phyloP scores from a whole-genome alignment of 2,329 filamentous ascomycete genomes.

The Arthrinium phaeospermum region DNA sequence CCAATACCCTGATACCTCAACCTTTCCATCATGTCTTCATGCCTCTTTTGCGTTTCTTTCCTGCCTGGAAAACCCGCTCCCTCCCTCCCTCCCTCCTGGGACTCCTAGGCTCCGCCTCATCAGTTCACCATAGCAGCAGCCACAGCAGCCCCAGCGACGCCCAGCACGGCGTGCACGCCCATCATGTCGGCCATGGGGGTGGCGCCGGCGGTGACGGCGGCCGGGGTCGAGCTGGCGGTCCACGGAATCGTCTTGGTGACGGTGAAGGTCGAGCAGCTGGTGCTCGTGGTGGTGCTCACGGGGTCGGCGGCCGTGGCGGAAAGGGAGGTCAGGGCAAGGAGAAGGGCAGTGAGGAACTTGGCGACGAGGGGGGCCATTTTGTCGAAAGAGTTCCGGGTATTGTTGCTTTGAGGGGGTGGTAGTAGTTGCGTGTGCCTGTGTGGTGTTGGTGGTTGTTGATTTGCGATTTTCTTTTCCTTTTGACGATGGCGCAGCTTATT shows the following conservation, averaged over 20 bases:
- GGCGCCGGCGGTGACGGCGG: background rate
- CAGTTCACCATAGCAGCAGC: background rate
- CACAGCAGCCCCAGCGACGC: background rate
- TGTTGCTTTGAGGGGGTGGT: background rate
- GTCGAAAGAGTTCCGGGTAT: background rate
- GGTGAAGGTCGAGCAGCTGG: background rate
- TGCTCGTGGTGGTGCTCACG: background rate
- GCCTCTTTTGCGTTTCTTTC: background rate
- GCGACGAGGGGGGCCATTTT: background rate
- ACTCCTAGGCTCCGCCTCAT: background rate
- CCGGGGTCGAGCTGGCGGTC: background rate
- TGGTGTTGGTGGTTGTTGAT: background rate
- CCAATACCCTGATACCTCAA: background rate
- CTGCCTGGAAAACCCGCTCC: background rate
- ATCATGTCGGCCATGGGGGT: background rate
- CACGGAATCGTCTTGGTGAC: background rate
- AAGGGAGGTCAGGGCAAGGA: background rate
- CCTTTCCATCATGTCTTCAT: background rate
- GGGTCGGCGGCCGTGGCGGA: background rate
- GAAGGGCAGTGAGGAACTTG: background rate
- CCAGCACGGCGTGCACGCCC: background rate
- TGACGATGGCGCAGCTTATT: background rate
- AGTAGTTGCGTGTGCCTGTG: background rate
- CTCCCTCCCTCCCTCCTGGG: background rate
- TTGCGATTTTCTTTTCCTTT: background rate